These are phyloP conservation scores for Austroboletus festivus DNA, from an alignment of 768 basidiomycete genomes.

Conservation along the genomic window DNA sequence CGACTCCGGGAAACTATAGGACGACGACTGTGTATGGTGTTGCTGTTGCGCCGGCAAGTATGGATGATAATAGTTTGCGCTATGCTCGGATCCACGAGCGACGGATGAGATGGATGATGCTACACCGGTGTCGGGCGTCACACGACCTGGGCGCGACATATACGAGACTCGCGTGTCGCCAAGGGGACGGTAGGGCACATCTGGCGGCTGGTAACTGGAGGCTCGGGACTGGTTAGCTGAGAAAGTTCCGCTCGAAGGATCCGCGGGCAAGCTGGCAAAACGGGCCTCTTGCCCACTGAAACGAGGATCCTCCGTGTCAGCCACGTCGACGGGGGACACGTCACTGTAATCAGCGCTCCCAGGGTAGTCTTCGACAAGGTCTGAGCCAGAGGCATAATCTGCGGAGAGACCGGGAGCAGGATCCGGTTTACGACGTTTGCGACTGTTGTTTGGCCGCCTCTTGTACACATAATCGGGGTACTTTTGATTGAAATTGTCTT, in stretches of 20 bases:
- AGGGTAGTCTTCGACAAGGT: conserved; percentile 32
- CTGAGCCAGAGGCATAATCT: conserved; percentile 30
- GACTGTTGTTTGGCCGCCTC: conserved; percentile 82
- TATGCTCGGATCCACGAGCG: conserved; percentile 26
- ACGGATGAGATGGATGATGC: conserved; percentile 20
- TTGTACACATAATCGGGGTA: conserved; percentile 91
- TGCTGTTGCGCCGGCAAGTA: conserved; percentile 26
- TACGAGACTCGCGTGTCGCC: conserved; percentile 28
- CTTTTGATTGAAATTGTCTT: conserved; percentile 80
- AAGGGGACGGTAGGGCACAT: conserved; percentile 23
- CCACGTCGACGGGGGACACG: conserved; percentile 37
- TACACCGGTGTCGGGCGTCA: conserved; percentile 26
- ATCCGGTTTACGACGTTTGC: conserved; percentile 54
- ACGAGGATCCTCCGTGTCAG: conserved; percentile 22
- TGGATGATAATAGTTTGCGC: conserved; percentile 23
- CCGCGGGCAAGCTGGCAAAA: conserved; percentile 22
- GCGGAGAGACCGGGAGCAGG: conserved; percentile 25
- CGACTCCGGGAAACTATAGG: conserved; percentile 22
- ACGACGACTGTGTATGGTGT: conserved; percentile 17
- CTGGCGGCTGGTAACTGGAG: conserved; percentile 26
- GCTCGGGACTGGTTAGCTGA: conserved; percentile 14
- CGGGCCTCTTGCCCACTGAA: conserved; percentile 15
- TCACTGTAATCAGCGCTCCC: conserved; percentile 35
- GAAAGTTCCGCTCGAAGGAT: conserved; percentile 16
- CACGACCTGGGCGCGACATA: conserved; percentile 24